Evolutionary conservation across 257 asterid species (phyloP), one percentile per base, ranked within the genome.

Genomic region (Euphrasia confusa): DNA sequence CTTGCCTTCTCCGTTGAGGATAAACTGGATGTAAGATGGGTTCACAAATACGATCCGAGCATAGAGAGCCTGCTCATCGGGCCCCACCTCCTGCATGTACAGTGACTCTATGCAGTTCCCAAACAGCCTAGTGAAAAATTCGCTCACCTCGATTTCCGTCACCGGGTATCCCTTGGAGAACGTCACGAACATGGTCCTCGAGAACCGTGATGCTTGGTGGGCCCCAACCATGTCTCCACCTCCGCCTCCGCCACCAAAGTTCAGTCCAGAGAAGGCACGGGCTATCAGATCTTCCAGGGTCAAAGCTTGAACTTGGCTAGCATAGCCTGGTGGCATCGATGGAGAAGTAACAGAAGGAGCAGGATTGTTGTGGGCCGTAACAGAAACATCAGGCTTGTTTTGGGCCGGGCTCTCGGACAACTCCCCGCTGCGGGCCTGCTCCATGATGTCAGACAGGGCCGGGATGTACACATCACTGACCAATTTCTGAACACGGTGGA

Each of bases 131-230:
- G 65, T 59, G 65, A 88, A 77, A 67, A 73, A 88, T 14, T 65
- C 63, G 62, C 71, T 72, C 10, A 85, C 74, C 64, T 85, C 95
- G 9, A 15, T 21, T 50, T 88, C 88, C 0, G 74, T 7, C 52
- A 85, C 78, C 0, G 89, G 86, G 18, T 83, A 85, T 4, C 96
- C 96, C 60, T 74, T 80, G 1, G 92, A 85, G 66, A 88, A 88
- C 2, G 95, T 85, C 18, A 80, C 74, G 12, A 85, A 80, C 89
- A 88, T 77, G 37, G 86, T 78, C 58, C 88, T 61, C 7, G 72
- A 75, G 53, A 56, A 79, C 21, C 55, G 24, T 10, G 55, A 18
- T 14, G 10, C 27, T 17, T 14, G 7, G 27, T 27, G 27, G 10
- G 92, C 80, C 64, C 89, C 68, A 1, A 75, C 79, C 27, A 45